Evolutionary conservation across 345 rosid genomes (phyloP).

Genomic region (Linum tenue): DNA sequence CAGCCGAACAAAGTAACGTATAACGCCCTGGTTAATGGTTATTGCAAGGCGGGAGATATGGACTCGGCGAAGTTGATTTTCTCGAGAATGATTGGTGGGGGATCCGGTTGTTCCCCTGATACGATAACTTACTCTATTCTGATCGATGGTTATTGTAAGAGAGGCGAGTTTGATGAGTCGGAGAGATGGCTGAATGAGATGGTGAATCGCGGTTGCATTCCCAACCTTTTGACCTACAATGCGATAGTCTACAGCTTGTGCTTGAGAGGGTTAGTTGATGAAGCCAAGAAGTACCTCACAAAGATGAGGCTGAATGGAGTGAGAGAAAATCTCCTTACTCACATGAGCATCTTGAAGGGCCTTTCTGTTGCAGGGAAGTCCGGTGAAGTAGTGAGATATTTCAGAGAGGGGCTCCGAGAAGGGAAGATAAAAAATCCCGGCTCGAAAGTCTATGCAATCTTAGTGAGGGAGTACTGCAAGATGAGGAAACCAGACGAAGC

Average conservation of each 20-base stretch:
- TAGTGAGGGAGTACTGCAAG: constrained; percentile 27
- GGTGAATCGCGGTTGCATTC: constrained; percentile 21
- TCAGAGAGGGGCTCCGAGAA: constrained; percentile 15
- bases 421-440: constrained; percentile 18
- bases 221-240: constrained; percentile 31
- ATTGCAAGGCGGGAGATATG: constrained; percentile 31
- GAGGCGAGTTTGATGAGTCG: constrained; percentile 32
- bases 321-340: constrained; percentile 28
- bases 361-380: constrained; percentile 19
- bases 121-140: constrained; percentile 28
- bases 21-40: constrained; percentile 38
- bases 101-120: constrained; percentile 20
- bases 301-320: constrained; percentile 34
- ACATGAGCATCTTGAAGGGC: constrained; percentile 31
- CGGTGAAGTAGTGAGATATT: constrained; percentile 22
- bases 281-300: constrained; percentile 26
- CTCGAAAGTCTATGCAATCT: constrained; percentile 19
- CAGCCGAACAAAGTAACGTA: constrained; percentile 23
- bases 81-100: constrained; percentile 11
- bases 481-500: constrained; percentile 22
- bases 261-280: constrained; percentile 24
- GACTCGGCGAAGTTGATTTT: constrained; percentile 18
- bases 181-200: constrained; percentile 23
- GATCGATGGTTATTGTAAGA: constrained; percentile 36
- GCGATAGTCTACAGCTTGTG: constrained; percentile 35